phyloP scores from a whole-genome alignment of 2,329 filamentous ascomycete genomes.

The Madurella fahalii region DNA sequence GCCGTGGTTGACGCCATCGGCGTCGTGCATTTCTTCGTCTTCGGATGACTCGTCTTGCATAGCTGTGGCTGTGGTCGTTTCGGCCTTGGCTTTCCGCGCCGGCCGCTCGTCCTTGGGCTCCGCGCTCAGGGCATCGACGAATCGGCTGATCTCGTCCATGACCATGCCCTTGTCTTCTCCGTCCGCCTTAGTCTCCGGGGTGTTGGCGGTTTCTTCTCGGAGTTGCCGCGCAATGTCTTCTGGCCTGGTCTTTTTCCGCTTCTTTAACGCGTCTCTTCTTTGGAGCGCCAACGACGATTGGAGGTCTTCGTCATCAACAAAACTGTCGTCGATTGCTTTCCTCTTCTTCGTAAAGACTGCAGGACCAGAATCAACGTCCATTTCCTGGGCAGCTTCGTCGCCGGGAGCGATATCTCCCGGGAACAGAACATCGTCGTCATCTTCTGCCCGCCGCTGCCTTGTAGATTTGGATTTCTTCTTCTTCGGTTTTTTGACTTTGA shows the following conservation, averaged over 20 bases:
- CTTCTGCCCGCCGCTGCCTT: conserved; percentile 58
- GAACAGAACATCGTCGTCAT: conserved; percentile 57
- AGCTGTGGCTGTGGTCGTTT: conserved; percentile 38
- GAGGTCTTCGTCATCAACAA: conserved; percentile 89
- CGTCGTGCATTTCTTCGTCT: conserved; percentile 47
- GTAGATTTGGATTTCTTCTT: conserved; percentile 81
- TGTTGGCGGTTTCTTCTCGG: conserved; percentile 53
- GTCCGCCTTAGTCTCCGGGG: conserved; percentile 44
- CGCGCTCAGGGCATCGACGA: conserved; percentile 79
- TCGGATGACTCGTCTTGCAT: conserved; percentile 43
- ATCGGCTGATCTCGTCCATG: conserved; percentile 95
- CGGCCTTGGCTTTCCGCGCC: conserved; percentile 46
- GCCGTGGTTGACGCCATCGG: conserved; percentile 42
- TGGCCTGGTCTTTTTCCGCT: conserved; percentile 79
- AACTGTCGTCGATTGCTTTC: conserved; percentile 60
- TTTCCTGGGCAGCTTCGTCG: conserved; percentile 46
- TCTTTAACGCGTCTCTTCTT: conserved; percentile 79
- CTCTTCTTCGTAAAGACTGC: conserved; percentile 54
- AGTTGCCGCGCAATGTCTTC: conserved; percentile 84
- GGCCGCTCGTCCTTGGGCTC: conserved; percentile 52
- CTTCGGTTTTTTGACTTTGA: conserved; percentile 93
- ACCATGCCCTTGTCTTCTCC: conserved; percentile 58
- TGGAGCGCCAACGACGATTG: conserved; percentile 83
- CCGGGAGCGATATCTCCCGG: conserved; percentile 34
- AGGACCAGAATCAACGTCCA: conserved; percentile 71